Evolutionary conservation across 179 eudicot genomes (phyloP), one percentile per base, ranked within the genome.

Genomic region (Beta corolliflora): DNA sequence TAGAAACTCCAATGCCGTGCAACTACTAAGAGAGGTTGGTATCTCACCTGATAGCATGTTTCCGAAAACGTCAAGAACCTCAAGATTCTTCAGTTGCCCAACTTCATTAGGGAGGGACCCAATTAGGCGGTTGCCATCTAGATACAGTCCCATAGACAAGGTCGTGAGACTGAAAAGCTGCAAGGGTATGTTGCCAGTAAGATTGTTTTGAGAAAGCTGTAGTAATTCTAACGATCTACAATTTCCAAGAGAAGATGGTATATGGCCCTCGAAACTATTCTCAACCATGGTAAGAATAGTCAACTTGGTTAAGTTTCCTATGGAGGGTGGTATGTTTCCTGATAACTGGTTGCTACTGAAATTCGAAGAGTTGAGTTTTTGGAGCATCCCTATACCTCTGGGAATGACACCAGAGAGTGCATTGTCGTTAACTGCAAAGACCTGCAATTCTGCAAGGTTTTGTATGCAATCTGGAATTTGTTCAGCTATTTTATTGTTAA

Each of bases 21-120:
- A 84, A 10, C 53, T 72, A 8, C 85, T 75, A 2, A 85, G 70
- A 48, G 80, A 36, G 29, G 58, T 73, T 59, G 88, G 88, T 58
- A 87, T 58, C n/a, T 59, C 52, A 58, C 89, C 85, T 0, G 81
- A 75, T 23, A 87, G 53, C 54, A 15, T 41, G 60, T 81, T 85
- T 2, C 78, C 5, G 4, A 81, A 77, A 7, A 87, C 21, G 21
- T 48, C 70, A 10, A 87, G 61, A 13, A 0, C 2, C 11, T 19
- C 60, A 1, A 83, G 68, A 59, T 55, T 80, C 9, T 5, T 45
- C 71, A 85, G 25, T 15, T 66, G 12, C 11, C 81, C 88, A 15
- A 85, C 81, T 73, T 82, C 79, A 67, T 44, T 25, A 4, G 87
- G 84, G 9, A 87, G 68, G 12, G 59, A 5, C 13, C 89, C 85